Base-by-base conservation (phyloP, 2,329 filamentous ascomycete species). In the Hypomyces rosellus region DNA sequence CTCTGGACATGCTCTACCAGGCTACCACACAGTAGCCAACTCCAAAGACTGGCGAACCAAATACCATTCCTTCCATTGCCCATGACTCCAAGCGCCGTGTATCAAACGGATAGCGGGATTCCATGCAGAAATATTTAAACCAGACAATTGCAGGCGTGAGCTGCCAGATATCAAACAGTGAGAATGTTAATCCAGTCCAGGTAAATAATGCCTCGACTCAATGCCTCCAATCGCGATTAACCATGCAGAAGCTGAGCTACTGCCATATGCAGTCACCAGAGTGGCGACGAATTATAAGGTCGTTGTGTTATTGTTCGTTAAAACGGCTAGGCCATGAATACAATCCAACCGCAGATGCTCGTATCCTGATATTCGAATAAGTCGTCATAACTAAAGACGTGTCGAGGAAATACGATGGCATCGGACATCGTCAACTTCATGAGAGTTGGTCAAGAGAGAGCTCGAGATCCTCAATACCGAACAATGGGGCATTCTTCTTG, bases 401-500 rank as follows among this genome's bases (percentile, higher is more conserved):
- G 33, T 9, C 16, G 42, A 20, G 15, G 42, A 39, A 42, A 42
- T 40, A 49, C 51, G 48, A 34, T 45, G 42, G 34, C 34, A 45
- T 41, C 33, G n/a, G 41, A 16, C 37, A 41, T 47, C 37, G 48
- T 53, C 50, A 55, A 52, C 50, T 53, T 68, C 61, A 64, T 65
- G 54, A 61, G 50, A 69, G 62, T 56, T 80, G 73, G 54, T 81
- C 78, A 52, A 81, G 68, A 41, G 73, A 70, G 48, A 77, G 60
- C 41, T 75, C 65, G 20, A 70, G 69, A 53, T 81, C 74, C 25
- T 65, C 65, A 54, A 85, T 74, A 54, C 76, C 78, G 53, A 83
- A 82, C 47, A 74, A 64, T 25, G 67, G 62, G 3, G 80, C 80
- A 60, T 88, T 87, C 68, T 86, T 87, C 78, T 95, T 96, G 51